Evolutionary conservation across 108 stramenopile genomes (phyloP).

Genomic region (Nannochloropsis gaditana): DNA sequence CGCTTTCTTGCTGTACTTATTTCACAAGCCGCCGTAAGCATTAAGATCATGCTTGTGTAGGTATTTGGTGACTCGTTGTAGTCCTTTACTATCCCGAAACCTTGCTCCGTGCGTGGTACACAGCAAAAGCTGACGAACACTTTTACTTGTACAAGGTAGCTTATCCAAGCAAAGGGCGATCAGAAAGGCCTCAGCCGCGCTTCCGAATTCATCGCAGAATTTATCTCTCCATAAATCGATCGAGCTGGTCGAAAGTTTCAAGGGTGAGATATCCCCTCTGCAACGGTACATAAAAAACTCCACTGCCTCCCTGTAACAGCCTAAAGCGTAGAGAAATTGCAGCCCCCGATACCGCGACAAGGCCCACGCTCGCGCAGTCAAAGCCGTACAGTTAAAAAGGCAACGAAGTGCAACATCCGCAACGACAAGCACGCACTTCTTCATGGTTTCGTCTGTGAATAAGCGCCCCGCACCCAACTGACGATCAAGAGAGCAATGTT

Average conservation of each 20-base stretch:
- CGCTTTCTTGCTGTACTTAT: too few species aligned
- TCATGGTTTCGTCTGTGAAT: neutral
- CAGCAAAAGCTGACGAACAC: neutral
- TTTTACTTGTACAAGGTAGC: neutral
- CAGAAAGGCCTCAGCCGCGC: neutral
- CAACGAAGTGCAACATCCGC: neutral
- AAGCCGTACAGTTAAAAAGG: neutral
- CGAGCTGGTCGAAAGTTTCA: neutral
- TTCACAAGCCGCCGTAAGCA: too few species aligned
- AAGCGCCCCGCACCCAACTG: neutral
- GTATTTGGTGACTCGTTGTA: neutral
- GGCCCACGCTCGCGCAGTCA: neutral
- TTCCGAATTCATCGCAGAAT: neutral
- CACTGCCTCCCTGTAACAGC: slow-evolving; percentile 10
- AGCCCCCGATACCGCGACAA: neutral
- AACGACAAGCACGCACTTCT: neutral
- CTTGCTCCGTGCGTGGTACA: neutral
- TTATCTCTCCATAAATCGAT: neutral
- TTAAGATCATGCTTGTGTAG: neutral
- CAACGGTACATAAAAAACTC: neutral
- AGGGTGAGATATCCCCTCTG: neutral
- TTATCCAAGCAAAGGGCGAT: neutral
- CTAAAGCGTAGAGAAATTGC: slow-evolving; percentile 7
- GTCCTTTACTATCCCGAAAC: neutral
- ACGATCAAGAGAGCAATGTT: neutral